Evolutionary conservation across 495 filamentous ascomycete genomes (phyloP), one percentile per base, ranked within the genome.

Genomic region (Aspergillus coremiiformis): DNA sequence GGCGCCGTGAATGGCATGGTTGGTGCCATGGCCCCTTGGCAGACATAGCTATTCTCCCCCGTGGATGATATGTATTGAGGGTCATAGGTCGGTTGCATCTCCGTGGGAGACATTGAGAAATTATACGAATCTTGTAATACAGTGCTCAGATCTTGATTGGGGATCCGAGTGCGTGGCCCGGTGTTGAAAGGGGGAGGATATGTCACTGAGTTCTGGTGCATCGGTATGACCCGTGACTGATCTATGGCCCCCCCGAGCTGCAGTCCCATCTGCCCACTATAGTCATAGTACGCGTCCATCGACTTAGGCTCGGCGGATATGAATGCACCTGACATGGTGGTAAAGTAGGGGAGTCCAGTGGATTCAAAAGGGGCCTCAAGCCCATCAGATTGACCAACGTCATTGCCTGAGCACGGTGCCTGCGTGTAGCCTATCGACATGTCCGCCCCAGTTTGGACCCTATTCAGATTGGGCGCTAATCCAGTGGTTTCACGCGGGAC

Each of bases 111-210:
- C 46, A 55, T 57, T 14, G 56, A 41, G 29, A 44, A 55, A 32
- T 33, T 44, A 52, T 62, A 68, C 30, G 64, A 63, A 42, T 64
- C 49, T 42, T 54, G 66, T 46, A 64, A 47, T 19, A 58, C 55
- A n/a, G n/a, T n/a, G 37, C 58, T 52, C 47, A 60, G 30, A 35
- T 65, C 50, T n/a, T 43, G 43, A 43, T 63, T 58, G 27, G 61
- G 52, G n/a, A 56, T 52, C 27, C 52, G 57, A 6, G 53, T 45
- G 32, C 64, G 52, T 24, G 60, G 64, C 29, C 64, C 56, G 19
- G 67, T 47, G 49, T 70, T 69, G 47, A 54, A 73, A 11, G 65
- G 65, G n/a, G 66, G 68, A 43, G 70, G 70, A 43, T 73, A 73
- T 43, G 69, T 65, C 51, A 66, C 63, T 15, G 68, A 67, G 48